phyloP scores from a whole-genome alignment of 306 rosid genomes.

The Crotalaria pallida region DNA sequence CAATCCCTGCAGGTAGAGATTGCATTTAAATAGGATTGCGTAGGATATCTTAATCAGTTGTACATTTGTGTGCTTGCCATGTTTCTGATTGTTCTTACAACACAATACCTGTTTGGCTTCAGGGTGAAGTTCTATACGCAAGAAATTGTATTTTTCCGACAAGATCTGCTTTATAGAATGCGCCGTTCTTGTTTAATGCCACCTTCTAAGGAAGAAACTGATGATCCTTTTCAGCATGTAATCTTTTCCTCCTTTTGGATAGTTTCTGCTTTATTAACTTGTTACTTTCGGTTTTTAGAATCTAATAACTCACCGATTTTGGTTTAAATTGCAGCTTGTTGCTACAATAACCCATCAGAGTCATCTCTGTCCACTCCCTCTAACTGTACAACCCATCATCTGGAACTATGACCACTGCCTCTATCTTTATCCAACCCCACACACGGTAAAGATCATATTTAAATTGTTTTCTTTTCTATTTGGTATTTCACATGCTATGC shows the following conservation, averaged over 20 bases:
- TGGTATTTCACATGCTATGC: too few species aligned
- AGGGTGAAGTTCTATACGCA: conserved; percentile 80
- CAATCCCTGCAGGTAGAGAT: conserved; percentile 83
- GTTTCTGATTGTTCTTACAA: conserved; percentile 14
- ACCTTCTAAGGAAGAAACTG: conserved; percentile 82
- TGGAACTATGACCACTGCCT: conserved; percentile 92
- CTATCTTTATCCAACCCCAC: conserved; percentile 89
- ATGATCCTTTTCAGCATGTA: conserved; percentile 89
- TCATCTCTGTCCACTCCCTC: conserved; percentile 94
- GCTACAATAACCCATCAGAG: conserved; percentile 96
- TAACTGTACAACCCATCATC: conserved; percentile 68
- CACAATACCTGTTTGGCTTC: conserved; percentile 28
- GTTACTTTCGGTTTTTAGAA: background rate
- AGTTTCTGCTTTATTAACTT: conserved; percentile 15
- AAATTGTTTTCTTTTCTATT: background rate
- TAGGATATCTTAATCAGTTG: background rate
- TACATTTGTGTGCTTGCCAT: conserved; percentile 1
- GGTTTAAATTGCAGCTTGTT: conserved; percentile 68
- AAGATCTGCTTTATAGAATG: conserved; percentile 85
- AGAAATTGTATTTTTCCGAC: conserved; percentile 83
- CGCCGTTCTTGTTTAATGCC: conserved; percentile 79
- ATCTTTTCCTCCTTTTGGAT: background rate
- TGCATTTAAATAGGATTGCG: conserved; percentile 14
- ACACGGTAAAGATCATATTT: conserved; percentile 50
- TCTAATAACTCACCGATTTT: conserved; percentile 12